Evolutionary conservation across 345 rosid genomes (phyloP), one percentile per base, ranked within the genome.

Genomic region (Luvunga scandens): DNA sequence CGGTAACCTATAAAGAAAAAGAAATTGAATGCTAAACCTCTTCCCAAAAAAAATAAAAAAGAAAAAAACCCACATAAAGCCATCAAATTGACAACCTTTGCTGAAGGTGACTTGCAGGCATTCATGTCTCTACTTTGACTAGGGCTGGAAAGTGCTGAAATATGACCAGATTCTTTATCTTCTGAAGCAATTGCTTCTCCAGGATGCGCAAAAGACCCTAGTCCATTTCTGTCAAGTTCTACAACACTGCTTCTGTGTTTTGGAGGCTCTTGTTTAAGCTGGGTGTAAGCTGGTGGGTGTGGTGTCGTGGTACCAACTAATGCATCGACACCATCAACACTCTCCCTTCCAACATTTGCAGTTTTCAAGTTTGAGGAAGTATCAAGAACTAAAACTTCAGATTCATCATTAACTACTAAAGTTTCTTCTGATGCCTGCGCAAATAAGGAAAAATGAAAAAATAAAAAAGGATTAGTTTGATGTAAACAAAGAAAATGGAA

Each of bases 361-460:
- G 33, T 56, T 66, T 77, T 80, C 72, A 70, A 34, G 39, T 75
- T 69, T 25, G 79, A 30, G 18, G 76, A 31, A 78, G 73, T 60
- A 39, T 67, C 87, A 64, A 81, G 42, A 72, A 67, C 48, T 1
- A 38, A 42, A 48, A 31, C 72, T 71, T 86, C 81, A 38, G 79
- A 66, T 60, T 78, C 85, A 42, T 83, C 90, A 57, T 67, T 75
- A 81, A 71, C 82, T 59, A 78, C 79, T 62, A 53, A 45, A 25
- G 81, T 86, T 75, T 84, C 90, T 78, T 81, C 85, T 27, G 79
- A 38, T 25, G 75, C 82, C 98, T 91, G 76, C 55, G 85, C 22
- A 56, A 71, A 38, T 45, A 24, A 48, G 72, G 25, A 28, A n/a
- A 56, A 5, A 19, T 53, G 22, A 6, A 21, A 33, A 69, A 68